Conservation (phyloP, 2,329 filamentous ascomycete genomes). For the Chrysoporthe austroafricana region DNA sequence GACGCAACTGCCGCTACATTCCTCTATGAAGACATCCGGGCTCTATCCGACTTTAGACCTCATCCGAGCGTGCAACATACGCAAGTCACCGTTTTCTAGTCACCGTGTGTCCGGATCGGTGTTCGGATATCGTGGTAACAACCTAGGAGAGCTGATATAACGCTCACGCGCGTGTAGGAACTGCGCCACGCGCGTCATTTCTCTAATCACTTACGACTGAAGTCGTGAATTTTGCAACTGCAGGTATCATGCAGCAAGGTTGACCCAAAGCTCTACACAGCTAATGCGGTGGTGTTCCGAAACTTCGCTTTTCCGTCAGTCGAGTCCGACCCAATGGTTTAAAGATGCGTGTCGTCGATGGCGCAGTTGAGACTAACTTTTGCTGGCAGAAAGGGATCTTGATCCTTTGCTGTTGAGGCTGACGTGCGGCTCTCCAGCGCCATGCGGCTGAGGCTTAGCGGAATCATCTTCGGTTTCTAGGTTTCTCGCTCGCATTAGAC, state of each 20-base stretch:
- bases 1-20: too few relatives aligned
- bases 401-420: neutral
- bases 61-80: too few relatives aligned
- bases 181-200: neutral
- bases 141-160: neutral
- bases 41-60: too few relatives aligned
- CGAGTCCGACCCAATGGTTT: neutral
- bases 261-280: neutral
- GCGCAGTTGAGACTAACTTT: neutral
- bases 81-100: neutral
- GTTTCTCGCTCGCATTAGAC: constrained; percentile 1
- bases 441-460: neutral
- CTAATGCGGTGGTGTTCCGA: neutral
- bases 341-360: neutral
- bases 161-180: neutral
- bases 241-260: neutral
- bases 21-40: too few relatives aligned
- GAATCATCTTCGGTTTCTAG: neutral
- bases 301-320: neutral
- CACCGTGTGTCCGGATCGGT: neutral
- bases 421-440: neutral
- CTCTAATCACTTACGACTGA: neutral
- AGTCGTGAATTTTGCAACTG: neutral
- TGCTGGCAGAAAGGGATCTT: neutral
- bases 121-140: neutral